Evolutionary conservation across 2,329 filamentous ascomycete species (phyloP).

Genomic region (Penicillium sp.): DNA sequence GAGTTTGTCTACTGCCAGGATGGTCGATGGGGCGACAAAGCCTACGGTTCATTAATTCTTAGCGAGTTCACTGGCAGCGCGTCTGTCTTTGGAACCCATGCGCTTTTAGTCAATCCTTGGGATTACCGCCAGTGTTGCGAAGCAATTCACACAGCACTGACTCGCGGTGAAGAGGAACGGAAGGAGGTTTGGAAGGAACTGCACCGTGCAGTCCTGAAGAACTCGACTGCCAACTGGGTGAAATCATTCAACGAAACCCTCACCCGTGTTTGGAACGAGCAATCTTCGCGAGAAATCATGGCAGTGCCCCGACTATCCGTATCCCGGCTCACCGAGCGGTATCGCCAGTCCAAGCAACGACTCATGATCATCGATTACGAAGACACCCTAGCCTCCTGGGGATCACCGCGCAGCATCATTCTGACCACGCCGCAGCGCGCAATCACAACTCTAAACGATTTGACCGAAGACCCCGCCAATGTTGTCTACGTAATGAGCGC

Average conservation of each 20-base stretch:
- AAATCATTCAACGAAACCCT: constrained; percentile 69
- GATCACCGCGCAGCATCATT: constrained; percentile 78
- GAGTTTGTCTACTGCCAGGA: constrained; percentile 94
- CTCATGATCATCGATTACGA: constrained; percentile 93
- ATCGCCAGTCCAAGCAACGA: constrained; percentile 63
- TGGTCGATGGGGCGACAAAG: constrained; percentile 68
- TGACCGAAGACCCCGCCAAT: constrained; percentile 76
- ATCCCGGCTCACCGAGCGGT: constrained; percentile 61
- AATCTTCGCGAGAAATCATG: constrained; percentile 78
- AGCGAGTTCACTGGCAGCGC: constrained; percentile 95
- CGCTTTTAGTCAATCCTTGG: constrained; percentile 91
- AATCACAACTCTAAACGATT: constrained; percentile 75
- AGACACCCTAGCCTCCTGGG: constrained; percentile 85
- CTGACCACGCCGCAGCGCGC: constrained; percentile 83
- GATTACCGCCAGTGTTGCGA: constrained; percentile 86
- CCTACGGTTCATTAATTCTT: constrained; percentile 83
- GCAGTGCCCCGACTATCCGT: constrained; percentile 82
- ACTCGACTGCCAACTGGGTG: constrained; percentile 85
- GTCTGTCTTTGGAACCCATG: constrained; percentile 75
- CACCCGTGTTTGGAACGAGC: constrained; percentile 74
- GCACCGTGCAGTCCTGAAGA: constrained; percentile 68
- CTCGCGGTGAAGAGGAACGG: constrained; percentile 75
- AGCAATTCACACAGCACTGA: constrained; percentile 77
- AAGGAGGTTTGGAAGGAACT: constrained; percentile 70
- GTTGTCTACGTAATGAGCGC: constrained; percentile 93